Percentiles rank a stretch among this genome's conserved stretches.
Conservation (phyloP, 257 asterid species). For the Capsicum chinense region DNA sequence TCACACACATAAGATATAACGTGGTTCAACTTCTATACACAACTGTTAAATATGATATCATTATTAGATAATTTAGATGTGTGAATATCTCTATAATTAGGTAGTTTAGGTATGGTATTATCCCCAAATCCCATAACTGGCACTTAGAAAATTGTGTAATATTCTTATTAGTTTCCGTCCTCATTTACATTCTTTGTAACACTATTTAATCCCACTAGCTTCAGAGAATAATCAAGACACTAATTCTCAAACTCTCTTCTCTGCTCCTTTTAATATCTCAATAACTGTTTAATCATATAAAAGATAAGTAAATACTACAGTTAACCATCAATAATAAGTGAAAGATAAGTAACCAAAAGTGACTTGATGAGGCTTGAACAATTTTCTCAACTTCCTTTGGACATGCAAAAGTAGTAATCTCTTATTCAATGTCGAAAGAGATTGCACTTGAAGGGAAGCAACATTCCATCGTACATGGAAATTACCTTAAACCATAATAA, state of each 20-base stretch:
- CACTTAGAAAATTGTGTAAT: no score
- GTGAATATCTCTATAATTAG: neutral
- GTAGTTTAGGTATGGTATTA: no score
- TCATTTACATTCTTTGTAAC: no score
- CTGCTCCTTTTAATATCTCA: no score
- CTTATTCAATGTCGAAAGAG: neutral
- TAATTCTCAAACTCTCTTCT: neutral
- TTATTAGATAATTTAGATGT: no score
- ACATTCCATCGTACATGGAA: neutral
- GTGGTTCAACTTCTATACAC: neutral
- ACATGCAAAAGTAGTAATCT: neutral
- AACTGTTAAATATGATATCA: no score
- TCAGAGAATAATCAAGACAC: no score
- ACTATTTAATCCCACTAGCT: no score
- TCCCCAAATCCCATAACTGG: no score
- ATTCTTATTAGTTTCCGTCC: no score
- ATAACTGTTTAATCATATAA: neutral
- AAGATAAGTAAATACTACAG: neutral
- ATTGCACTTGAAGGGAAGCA: neutral
- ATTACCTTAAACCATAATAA: conserved; percentile 41
- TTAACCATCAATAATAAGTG: neutral
- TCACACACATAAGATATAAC: neutral
- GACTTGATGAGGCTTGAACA: no score
- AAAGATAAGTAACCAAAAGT: neutral
- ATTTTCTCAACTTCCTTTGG: conserved; percentile 42